Percentiles rank a stretch among this genome's conserved stretches.
phyloP scores from a whole-genome alignment of 495 filamentous ascomycete genomes.

The Podospora didyma region DNA sequence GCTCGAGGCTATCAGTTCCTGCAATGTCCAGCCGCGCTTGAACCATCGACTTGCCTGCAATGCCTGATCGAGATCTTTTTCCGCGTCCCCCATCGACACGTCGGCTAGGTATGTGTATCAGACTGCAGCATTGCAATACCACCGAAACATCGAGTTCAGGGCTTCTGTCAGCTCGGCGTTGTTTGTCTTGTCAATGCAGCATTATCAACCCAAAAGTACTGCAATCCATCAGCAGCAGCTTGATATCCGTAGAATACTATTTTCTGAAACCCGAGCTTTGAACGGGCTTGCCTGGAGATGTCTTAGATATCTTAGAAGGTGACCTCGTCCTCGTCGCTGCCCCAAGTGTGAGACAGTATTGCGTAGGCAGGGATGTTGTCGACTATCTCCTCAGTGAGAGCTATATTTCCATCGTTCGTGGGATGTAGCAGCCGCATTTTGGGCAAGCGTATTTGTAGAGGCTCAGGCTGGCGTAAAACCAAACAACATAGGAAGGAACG shows the following conservation, averaged over 20 bases:
- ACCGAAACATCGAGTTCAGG: conserved; percentile 29
- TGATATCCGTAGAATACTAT: conserved; percentile 27
- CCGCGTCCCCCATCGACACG: neutral
- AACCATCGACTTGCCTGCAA: neutral
- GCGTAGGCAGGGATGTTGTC: conserved; percentile 1
- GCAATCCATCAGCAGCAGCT: conserved; percentile 14
- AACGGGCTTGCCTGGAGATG: neutral
- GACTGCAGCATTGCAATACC: conserved; percentile 21
- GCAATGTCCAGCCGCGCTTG: neutral
- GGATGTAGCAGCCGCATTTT: neutral
- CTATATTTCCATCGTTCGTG: neutral
- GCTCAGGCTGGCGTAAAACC: too few relatives aligned
- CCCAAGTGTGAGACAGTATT: conserved; percentile 9
- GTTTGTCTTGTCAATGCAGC: conserved; percentile 5
- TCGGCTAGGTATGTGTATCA: conserved; percentile 31
- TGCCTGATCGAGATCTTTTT: neutral
- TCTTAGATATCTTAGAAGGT: conserved; percentile 4
- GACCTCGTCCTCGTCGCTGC: conserved; percentile 4
- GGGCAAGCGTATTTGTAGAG: too few relatives aligned
- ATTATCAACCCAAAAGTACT: conserved; percentile 5
- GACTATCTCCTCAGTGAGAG: neutral
- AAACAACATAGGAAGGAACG: too few relatives aligned
- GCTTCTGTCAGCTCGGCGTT: conserved; percentile 24
- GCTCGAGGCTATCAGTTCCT: neutral
- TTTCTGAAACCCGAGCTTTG: conserved; percentile 14